A percentile compares a stretch with the other conserved stretches of the same genome.
Evolutionary conservation across 805 yeast genomes (phyloP).

Genomic region (Priceomyces carsonii): DNA sequence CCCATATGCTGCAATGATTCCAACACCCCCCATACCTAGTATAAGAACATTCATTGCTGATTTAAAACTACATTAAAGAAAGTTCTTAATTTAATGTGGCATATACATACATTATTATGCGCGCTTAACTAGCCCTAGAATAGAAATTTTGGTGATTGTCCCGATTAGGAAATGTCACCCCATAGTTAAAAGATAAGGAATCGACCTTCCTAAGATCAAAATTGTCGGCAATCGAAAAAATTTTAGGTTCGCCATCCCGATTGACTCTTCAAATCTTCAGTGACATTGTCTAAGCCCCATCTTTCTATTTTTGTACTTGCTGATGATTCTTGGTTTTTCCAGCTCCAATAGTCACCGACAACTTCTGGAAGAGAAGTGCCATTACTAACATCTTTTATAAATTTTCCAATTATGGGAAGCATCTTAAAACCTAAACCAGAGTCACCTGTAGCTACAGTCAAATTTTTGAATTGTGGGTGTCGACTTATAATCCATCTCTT

Average conservation of each 20-base stretch:
- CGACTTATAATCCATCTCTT: constrained; percentile 28
- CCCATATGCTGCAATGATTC: constrained; percentile 71
- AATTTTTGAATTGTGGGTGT: constrained; percentile 25
- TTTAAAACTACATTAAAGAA: too few relatives aligned
- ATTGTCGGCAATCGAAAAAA: too few relatives aligned
- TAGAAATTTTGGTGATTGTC: neutral
- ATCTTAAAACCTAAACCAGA: constrained; percentile 34
- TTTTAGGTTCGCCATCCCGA: too few relatives aligned
- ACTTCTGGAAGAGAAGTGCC: constrained; percentile 27
- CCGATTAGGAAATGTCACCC: too few relatives aligned
- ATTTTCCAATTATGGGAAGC: constrained; percentile 35
- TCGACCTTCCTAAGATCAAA: too few relatives aligned
- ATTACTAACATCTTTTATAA: constrained; percentile 45
- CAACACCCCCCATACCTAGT: constrained; percentile 86
- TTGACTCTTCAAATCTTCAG: constrained; percentile 7
- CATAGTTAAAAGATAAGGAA: too few relatives aligned
- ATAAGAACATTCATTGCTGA: constrained; percentile 51
- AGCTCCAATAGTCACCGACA: constrained; percentile 14
- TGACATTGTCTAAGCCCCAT: constrained; percentile 8
- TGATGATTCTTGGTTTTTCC: constrained; percentile 9
- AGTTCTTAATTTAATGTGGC: too few relatives aligned
- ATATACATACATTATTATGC: too few relatives aligned
- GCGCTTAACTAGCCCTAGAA: neutral
- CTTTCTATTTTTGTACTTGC: constrained; percentile 6
- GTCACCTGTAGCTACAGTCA: constrained; percentile 36